Percentiles rank a stretch among this genome's conserved stretches.
Conservation (phyloP, 2,329 filamentous ascomycete genomes). For the Piedraia hortae region DNA sequence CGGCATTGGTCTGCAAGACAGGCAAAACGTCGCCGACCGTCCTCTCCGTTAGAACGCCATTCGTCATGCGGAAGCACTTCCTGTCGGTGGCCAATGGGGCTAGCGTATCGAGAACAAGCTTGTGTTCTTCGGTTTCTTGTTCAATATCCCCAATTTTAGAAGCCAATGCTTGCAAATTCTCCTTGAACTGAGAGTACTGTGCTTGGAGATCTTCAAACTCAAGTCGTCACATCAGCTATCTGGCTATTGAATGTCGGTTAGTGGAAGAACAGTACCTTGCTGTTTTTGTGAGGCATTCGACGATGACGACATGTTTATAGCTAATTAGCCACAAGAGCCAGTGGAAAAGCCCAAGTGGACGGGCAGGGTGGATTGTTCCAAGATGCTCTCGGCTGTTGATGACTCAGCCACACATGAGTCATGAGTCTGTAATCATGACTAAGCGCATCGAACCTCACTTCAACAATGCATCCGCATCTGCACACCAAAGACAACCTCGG, state of each 20-base stretch:
- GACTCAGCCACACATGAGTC: no score
- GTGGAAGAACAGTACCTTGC: constrained; percentile 24
- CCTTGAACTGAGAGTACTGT: constrained; percentile 53
- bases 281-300: no score
- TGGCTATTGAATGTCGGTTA: no score
- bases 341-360: no score
- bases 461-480: constrained; percentile 76
- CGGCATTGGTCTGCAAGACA: constrained; percentile 73
- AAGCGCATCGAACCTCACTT: no score
- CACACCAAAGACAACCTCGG: constrained; percentile 79
- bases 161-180: constrained; percentile 64
- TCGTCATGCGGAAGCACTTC: constrained; percentile 97
- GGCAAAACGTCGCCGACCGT: constrained; percentile 84
- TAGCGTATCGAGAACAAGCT: constrained; percentile 88
- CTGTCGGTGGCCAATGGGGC: constrained; percentile 56
- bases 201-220: constrained; percentile 39
- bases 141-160: constrained; percentile 95
- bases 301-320: no score
- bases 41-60: constrained; percentile 80
- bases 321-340: no score
- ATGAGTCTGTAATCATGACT: no score
- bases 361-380: no score
- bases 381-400: no score
- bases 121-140: constrained; percentile 92
- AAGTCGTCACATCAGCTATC: constrained; percentile 1